Base-by-base conservation (phyloP, 192 early-diverging fungal species). In the Umbelopsis sp. region DNA sequence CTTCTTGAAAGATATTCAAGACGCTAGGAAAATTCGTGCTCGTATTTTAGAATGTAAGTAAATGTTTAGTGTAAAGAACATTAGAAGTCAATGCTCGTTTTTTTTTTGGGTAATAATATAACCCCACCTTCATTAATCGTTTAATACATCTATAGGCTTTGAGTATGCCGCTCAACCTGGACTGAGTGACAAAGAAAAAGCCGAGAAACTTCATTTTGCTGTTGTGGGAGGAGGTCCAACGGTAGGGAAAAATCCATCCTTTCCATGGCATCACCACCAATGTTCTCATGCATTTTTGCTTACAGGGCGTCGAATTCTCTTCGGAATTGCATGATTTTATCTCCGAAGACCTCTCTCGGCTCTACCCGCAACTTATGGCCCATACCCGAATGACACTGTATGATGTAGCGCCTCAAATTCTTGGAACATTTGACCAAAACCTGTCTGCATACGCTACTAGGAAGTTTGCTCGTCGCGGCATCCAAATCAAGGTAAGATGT, bases 151-250 rank as follows among this genome's bases (percentile, higher is more conserved):
- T 17, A 22, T 51, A 81, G 79, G 79, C 21, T 85, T 94, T 80
- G 93, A 95, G 73, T 78, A 84, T 22, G 95, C 95, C 8, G 83
- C 86, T 47, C 90, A 94, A 54, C 88, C 87, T 65, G 81, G 83
- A 14, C 68, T 88, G 9, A 85, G 87, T 0, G 82, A 86, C 3
- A 80, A 90, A 56, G 88, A 94, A 76, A 83, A 85, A 71, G 78
- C 83, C 25, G 81, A 85, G 4, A 69, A 91, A 52, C 71, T 97
- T 54, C 93, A 95, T 72, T 93, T 97, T 76, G 93, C 89, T 5
- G 88, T 95, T 3, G 92, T 95, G 6, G 95, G 95, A 11, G 95
- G 94, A 44, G 95, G 95, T 2, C 94, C 95, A 7, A 96, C 95
- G 1, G 90, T 86, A 69, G 32, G 66, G n/a, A n/a, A n/a, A 59